phyloP scores from a whole-genome alignment of 2,329 filamentous ascomycete species.

The Dothidotthia symphoricarpi region DNA sequence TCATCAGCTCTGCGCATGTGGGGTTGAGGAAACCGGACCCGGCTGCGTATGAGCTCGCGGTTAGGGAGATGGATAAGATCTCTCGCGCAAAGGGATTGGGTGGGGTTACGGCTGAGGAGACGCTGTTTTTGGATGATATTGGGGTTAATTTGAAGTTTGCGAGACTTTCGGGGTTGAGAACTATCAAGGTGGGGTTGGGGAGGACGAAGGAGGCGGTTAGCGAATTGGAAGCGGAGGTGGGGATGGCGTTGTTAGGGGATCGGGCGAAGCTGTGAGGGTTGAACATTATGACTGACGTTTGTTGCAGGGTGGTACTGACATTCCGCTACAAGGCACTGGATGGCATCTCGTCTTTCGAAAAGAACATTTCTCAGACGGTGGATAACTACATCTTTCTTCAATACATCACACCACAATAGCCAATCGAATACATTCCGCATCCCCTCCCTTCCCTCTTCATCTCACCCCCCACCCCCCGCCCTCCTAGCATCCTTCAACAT shows the following conservation, averaged over 20 bases:
- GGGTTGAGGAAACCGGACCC: slow-evolving; percentile 86
- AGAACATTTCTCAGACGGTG: too few relatives aligned
- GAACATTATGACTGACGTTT: too few relatives aligned
- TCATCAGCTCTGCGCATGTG: slow-evolving; percentile 81
- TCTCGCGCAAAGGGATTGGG: slow-evolving; percentile 55
- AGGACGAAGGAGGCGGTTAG: slow-evolving; percentile 76
- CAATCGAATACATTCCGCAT: too few relatives aligned
- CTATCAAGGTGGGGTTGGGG: slow-evolving; percentile 81
- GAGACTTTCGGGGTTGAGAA: slow-evolving; percentile 70
- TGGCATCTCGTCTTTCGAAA: too few relatives aligned
- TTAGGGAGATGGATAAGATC: slow-evolving; percentile 64
- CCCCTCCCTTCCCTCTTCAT: slow-evolving; percentile 1
- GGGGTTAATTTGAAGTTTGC: slow-evolving; percentile 87
- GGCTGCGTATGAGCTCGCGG: slow-evolving; percentile 72
- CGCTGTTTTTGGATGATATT: slow-evolving; percentile 91
- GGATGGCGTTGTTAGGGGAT: slow-evolving; percentile 59
- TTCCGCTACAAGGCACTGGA: too few relatives aligned
- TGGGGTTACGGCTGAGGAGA: slow-evolving; percentile 61
- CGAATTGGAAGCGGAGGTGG: slow-evolving; percentile 73
- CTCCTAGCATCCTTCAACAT: slow-evolving; percentile 3
- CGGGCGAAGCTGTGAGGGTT: slow-evolving; percentile 27
- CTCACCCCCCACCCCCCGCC: slow-evolving; percentile 1
- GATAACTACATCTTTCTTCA: too few relatives aligned
- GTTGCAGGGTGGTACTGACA: too few relatives aligned
- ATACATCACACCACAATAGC: too few relatives aligned